Percentiles rank a stretch among this genome's conserved stretches.
Evolutionary conservation across 345 rosid genomes (phyloP).

Genomic region (Acer yangbiense): DNA sequence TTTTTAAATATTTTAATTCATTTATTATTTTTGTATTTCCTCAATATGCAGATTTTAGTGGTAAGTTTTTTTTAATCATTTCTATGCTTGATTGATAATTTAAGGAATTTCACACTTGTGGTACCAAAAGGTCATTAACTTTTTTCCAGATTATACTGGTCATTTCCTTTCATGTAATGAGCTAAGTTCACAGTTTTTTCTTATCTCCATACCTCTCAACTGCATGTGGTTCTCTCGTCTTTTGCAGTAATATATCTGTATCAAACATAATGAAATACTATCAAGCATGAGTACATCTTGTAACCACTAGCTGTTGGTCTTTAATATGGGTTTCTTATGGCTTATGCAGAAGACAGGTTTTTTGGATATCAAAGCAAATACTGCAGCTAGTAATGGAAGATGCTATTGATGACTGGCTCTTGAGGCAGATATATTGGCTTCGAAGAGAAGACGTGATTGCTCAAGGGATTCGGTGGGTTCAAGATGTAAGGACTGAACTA

Average conservation of each 20-base stretch:
- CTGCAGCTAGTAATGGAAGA: conserved; percentile 95
- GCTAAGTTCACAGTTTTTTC: neutral
- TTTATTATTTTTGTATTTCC: neutral
- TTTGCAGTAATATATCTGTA: neutral
- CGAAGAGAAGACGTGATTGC: conserved; percentile 81
- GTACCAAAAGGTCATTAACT: neutral
- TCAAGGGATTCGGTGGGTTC: conserved; percentile 79
- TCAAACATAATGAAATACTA: conserved; percentile 4
- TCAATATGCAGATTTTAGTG: neutral
- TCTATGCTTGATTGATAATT: neutral
- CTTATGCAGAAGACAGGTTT: conserved; percentile 83
- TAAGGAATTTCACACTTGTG: neutral
- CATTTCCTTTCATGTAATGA: conserved; percentile 6
- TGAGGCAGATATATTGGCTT: conserved; percentile 86
- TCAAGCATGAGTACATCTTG: neutral
- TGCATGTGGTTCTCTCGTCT: conserved; percentile 4
- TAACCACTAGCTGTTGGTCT: conserved; percentile 6
- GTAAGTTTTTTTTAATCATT: neutral
- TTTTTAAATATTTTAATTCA: neutral
- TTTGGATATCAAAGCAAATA: conserved; percentile 98
- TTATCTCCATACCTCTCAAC: neutral
- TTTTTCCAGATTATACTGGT: neutral
- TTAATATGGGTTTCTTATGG: conserved; percentile 23
- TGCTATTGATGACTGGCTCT: conserved; percentile 96
- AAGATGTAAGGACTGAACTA: conserved; percentile 71